Base-by-base conservation (phyloP, 805 yeast genomes). In the Cyberlindnera lachancei region DNA sequence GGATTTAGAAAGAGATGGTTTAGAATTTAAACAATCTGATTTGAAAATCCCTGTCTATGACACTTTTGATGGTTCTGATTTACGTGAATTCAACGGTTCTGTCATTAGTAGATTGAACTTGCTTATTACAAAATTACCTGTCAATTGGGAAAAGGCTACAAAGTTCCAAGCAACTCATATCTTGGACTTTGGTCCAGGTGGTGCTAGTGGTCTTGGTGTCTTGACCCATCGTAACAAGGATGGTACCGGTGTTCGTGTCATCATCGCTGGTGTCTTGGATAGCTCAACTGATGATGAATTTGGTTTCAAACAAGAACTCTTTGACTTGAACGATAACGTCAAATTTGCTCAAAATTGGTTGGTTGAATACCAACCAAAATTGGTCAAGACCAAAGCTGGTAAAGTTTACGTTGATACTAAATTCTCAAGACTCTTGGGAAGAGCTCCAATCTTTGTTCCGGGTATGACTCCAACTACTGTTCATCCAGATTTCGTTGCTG, bases 401-500 rank as follows among this genome's bases (percentile, higher is more conserved):
- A 79, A 84, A 58, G 66, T 80, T 30, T 86, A 64, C 53, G 96
- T 92, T 37, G 94, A 88, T 60, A 92, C 99, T 48, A 88, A 87
- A 64, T 87, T 90, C 64, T 84, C 95, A 32, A 73, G 88, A 58
- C 71, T 92, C 49, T 64, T 92, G 42, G 95, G 96, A 41, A 83
- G 87, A 62, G 88, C 98, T 41, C 99, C 98, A 39, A 66, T 92
- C 47, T 80, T 94, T 80, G 92, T 92, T 47, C 95, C 99, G 23
- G 99, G 98, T 67, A 92, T 92, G 99, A 92, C 98, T 25, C 99
- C 99, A 56, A 76, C 95, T 27, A 92, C 98, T 20, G 96, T 88
- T 36, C 80, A 84, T 46, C 92, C 97, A 29, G 88, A 84, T 41
- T 88, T 92, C 51, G 94, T 92, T 37, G 81, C 95, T 40, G 94